A percentile compares a stretch with the other conserved stretches of the same genome.
These are phyloP conservation scores for Boletus patriciae DNA, from an alignment of 768 basidiomycete genomes.

Conservation along the genomic window DNA sequence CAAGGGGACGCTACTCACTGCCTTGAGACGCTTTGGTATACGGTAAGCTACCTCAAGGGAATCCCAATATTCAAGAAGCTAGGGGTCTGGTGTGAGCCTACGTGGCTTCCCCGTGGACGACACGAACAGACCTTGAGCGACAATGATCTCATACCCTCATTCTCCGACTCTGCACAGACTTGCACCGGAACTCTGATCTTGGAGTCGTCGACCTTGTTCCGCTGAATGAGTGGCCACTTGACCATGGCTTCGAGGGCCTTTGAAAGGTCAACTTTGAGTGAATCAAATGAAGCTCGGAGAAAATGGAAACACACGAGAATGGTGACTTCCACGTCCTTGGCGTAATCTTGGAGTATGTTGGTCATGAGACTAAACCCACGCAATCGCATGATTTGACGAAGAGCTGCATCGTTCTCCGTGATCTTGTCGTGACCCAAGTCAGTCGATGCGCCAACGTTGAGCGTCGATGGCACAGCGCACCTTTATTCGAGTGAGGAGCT, in stretches of 20 bases:
- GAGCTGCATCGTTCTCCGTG: conserved; percentile 75
- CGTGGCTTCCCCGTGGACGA: not conserved
- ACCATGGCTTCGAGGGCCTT: conserved; percentile 68
- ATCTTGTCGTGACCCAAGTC: conserved; percentile 50
- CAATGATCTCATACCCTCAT: conserved; percentile 54
- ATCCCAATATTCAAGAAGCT: conserved; percentile 84
- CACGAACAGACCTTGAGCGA: conserved; percentile 57
- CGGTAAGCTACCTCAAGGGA: conserved; percentile 75
- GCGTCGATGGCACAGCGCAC: conserved; percentile 37
- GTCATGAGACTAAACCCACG: conserved; percentile 94
- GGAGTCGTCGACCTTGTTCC: conserved; percentile 91
- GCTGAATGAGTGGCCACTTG: conserved; percentile 77
- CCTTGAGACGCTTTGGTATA: conserved; percentile 73
- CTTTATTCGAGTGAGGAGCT: conserved; percentile 83
- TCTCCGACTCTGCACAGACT: conserved; percentile 50
- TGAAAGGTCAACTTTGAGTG: not conserved
- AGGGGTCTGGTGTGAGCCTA: not conserved
- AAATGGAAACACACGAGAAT: conserved; percentile 51
- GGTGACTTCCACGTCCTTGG: conserved; percentile 68
- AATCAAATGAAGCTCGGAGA: not conserved
- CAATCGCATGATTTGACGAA: conserved; percentile 85
- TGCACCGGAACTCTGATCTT: conserved; percentile 67
- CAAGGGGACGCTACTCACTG: conserved; percentile 27
- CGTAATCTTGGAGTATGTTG: conserved; percentile 78
- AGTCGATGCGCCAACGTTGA: not conserved